Percentiles rank a stretch among this genome's conserved stretches.
Conservation (phyloP, 1,139 yeast genomes). For the Taphrina sp. region DNA sequence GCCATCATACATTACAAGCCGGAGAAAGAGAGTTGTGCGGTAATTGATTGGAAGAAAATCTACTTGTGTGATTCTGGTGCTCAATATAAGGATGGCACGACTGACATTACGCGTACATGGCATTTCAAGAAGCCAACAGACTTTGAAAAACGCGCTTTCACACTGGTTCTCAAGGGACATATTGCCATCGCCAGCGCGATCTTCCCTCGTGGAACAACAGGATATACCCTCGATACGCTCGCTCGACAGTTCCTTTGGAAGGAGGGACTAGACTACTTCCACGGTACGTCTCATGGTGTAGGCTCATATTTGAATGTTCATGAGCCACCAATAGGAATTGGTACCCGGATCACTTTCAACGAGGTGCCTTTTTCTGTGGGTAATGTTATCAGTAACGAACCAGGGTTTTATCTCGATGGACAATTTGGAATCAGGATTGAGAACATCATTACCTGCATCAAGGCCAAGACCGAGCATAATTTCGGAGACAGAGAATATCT, state of each 20-base stretch:
- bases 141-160: slow-evolving; percentile 72
- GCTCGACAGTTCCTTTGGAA: slow-evolving; percentile 91
- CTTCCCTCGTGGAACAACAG: slow-evolving; percentile 87
- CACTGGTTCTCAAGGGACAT: slow-evolving; percentile 89
- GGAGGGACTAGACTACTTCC: slow-evolving; percentile 84
- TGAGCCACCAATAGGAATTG: slow-evolving; percentile 94
- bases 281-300: slow-evolving; percentile 98
- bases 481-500: slow-evolving; percentile 60
- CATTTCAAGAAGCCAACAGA: slow-evolving; percentile 70
- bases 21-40: slow-evolving; percentile 56
- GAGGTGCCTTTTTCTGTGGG: slow-evolving; percentile 58
- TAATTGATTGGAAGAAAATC: slow-evolving; percentile 71
- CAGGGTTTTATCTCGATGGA: slow-evolving; percentile 92
- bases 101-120: slow-evolving; percentile 90
- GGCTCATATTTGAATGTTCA: slow-evolving; percentile 92
- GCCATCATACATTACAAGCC: slow-evolving; percentile 92
- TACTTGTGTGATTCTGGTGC: slow-evolving; percentile 92
- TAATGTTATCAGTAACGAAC: slow-evolving; percentile 85
- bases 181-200: slow-evolving; percentile 71
- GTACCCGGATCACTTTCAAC: slow-evolving; percentile 50
- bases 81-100: slow-evolving; percentile 88
- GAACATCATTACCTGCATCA: slow-evolving; percentile 64
- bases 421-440: slow-evolving; percentile 93
- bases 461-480: slow-evolving; percentile 47
- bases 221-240: slow-evolving; percentile 74